Evolutionary conservation across 1,139 yeast genomes (phyloP), one percentile per base, ranked within the genome.

Genomic region (Geotrichum reessii): DNA sequence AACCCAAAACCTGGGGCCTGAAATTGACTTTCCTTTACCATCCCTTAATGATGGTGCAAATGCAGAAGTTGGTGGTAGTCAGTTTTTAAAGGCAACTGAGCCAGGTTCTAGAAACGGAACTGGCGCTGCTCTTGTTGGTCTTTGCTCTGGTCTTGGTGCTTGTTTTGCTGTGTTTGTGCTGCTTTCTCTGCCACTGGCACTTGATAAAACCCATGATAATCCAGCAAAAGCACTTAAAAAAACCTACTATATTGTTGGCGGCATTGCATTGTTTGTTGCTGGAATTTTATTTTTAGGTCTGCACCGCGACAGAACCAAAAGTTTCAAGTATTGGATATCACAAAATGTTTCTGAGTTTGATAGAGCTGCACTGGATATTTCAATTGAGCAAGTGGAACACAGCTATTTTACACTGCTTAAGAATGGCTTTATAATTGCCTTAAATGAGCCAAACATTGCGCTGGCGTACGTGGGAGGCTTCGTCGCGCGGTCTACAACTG

Each of bases 141-240:
- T 84, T 3, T 74, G 80, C 53, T 77, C 87, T 12, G 92, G 92
- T 0, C 66, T 83, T 12, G 93, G 93, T 47, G 93, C 92, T 0
- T 78, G 61, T 58, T 59, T 69, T 61, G 83, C 70, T 82, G 92
- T 69, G 85, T 89, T 68, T 77, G 80, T 71, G 80, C 83, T 73
- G 86, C 90, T 71, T 71, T 87, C 92, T 67, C 84, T 88, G 83
- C 77, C 89, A 46, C 83, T 90, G 58, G 69, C 78, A 44, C 60
- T 73, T 11, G 85, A 84, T 0, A 77, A 78, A 1, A 72, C 70
- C 50, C 71, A 78, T 57, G 73, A 73, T 19, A 67, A 68, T 47
- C 73, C 78, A 7, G 74, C 79, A 4, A 70, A 68, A 2, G 80
- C 84, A 0, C 68, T 86, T 55, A 74, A 75, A 62, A 63, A 69